Evolutionary conservation across 1,284 basidiomycete species (phyloP).

Genomic region (Sporisorium exsertum): DNA sequence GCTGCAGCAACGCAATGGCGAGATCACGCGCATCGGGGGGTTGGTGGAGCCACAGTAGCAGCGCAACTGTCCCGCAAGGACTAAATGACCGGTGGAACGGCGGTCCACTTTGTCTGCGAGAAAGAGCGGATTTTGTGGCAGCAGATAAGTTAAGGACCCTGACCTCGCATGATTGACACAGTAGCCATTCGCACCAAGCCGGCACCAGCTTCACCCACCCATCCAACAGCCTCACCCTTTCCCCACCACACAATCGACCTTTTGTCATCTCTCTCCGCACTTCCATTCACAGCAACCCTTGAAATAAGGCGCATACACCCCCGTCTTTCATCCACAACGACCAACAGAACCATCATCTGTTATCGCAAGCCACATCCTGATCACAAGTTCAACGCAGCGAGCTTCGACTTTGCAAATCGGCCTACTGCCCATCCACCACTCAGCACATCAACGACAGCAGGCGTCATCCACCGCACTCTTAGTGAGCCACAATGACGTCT

Average conservation of each 20-base stretch:
- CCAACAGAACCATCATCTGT: not conserved
- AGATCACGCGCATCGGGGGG: not conserved
- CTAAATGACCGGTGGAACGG: conserved; percentile 1
- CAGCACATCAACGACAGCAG: not conserved
- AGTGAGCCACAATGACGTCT: conserved; percentile 71
- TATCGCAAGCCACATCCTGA: not conserved
- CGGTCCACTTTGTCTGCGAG: no score
- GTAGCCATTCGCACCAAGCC: not conserved
- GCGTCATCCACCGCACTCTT: not conserved
- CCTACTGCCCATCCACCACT: not conserved
- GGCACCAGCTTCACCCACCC: not conserved
- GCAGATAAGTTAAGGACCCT: conserved; percentile 2
- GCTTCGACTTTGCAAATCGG: not conserved
- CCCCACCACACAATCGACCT: not conserved
- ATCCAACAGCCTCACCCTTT: not conserved
- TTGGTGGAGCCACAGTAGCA: not conserved
- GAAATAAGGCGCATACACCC: not conserved
- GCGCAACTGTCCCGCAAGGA: not conserved
- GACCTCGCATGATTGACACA: conserved; percentile 4
- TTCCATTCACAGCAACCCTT: not conserved
- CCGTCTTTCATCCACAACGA: not conserved
- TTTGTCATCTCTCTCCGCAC: not conserved
- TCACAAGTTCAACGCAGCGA: no score
- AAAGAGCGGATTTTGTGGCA: not conserved
- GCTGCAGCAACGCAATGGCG: conserved; percentile 1